Percentiles rank a stretch among this genome's conserved stretches.
These are phyloP conservation scores for Aureobasidium lini DNA, from an alignment of 2,329 filamentous ascomycete genomes.

Conservation along the genomic window DNA sequence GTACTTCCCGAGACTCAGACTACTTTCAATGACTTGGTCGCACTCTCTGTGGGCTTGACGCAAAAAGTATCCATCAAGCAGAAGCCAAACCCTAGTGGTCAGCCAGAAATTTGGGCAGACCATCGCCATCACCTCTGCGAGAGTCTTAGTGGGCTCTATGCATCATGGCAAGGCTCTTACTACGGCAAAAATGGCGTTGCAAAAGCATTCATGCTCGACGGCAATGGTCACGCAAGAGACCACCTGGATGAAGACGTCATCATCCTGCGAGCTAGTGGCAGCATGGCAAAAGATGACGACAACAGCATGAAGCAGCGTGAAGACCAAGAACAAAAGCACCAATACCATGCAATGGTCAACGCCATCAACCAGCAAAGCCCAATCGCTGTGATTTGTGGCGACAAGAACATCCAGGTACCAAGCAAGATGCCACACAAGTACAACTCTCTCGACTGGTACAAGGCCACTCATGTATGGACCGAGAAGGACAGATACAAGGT, in stretches of 20 bases:
- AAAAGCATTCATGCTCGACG: slow-evolving; percentile 53
- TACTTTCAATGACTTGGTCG: not conserved
- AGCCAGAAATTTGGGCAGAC: slow-evolving; percentile 50
- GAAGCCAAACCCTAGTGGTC: slow-evolving; percentile 28
- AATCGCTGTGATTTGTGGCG: slow-evolving; percentile 45
- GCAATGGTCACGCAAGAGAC: slow-evolving; percentile 46
- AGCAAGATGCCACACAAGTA: slow-evolving; percentile 51
- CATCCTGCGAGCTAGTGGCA: slow-evolving; percentile 55
- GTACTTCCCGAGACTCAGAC: not conserved
- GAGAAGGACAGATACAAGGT: slow-evolving; percentile 40
- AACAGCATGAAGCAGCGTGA: slow-evolving; percentile 41
- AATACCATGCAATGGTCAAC: slow-evolving; percentile 37
- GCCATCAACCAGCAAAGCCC: slow-evolving; percentile 42
- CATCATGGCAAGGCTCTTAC: slow-evolving; percentile 51
- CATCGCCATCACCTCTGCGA: slow-evolving; percentile 56
- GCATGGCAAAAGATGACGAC: slow-evolving; percentile 39
- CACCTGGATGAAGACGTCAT: slow-evolving; percentile 54
- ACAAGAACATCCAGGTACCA: slow-evolving; percentile 42
- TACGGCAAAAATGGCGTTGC: slow-evolving; percentile 47
- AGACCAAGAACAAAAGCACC: slow-evolving; percentile 37
- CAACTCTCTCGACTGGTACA: slow-evolving; percentile 61
- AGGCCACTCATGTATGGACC: slow-evolving; percentile 60
- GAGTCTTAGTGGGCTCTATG: slow-evolving; percentile 52
- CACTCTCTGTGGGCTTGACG: slow-evolving; percentile 17
- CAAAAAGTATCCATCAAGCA: slow-evolving; percentile 19